Evolutionary conservation across 306 rosid genomes (phyloP).

Genomic region (Trifolium dubium): DNA sequence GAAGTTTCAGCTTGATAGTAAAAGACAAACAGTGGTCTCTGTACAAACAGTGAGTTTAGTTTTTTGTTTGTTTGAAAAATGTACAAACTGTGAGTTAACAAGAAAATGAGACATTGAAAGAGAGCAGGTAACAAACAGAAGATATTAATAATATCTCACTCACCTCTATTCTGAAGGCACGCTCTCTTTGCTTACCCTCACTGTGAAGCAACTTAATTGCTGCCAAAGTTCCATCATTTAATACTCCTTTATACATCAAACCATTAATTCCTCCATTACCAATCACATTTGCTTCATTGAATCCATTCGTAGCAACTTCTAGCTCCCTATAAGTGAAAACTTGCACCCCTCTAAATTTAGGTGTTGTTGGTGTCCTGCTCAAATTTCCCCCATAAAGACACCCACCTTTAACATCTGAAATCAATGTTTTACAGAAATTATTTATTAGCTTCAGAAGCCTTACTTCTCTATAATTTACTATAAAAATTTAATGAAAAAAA

Average conservation of each 20-base stretch:
- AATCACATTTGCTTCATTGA: conserved; percentile 68
- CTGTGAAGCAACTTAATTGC: conserved; percentile 73
- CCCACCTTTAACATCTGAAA: conserved; percentile 78
- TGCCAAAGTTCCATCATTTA: conserved; percentile 78
- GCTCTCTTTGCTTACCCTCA: conserved; percentile 91
- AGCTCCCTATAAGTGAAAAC: conserved; percentile 87
- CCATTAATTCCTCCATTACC: conserved; percentile 66
- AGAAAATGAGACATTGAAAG: conserved; percentile 32
- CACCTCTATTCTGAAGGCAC: conserved; percentile 95
- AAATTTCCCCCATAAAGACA: conserved; percentile 75
- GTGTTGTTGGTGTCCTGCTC: conserved; percentile 49
- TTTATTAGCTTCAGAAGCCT: conserved; percentile 26
- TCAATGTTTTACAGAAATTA: conserved; percentile 3
- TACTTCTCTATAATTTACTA: not conserved
- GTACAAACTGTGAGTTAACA: conserved; percentile 16
- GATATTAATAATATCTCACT: conserved; percentile 35
- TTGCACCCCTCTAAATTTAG: conserved; percentile 71
- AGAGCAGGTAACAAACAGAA: conserved; percentile 46
- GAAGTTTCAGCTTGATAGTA: conserved; percentile 37
- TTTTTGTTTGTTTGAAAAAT: too few species aligned
- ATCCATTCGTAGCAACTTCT: conserved; percentile 71
- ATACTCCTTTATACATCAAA: conserved; percentile 73
- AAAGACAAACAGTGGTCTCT: conserved; percentile 51
- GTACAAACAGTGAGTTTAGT: not conserved
- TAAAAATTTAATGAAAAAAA: not conserved